Evolutionary conservation across 2,329 filamentous ascomycete genomes (phyloP).

Genomic region (Aurifilum marmelostoma): DNA sequence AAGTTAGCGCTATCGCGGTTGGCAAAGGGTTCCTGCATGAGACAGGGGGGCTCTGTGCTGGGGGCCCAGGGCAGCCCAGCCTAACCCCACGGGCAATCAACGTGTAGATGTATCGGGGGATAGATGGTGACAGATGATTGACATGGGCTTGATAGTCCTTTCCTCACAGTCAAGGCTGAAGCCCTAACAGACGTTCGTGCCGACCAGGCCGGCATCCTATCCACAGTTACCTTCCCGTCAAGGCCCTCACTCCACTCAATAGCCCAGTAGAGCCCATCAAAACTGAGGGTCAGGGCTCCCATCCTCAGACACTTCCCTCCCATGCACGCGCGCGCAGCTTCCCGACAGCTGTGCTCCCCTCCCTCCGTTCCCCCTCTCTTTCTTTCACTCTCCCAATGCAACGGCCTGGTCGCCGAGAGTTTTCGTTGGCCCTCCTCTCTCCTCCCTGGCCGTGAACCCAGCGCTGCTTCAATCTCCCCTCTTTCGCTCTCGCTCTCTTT

Average conservation of each 20-base stretch:
- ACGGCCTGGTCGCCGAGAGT: background rate
- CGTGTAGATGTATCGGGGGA: background rate
- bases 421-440: constrained; percentile 4
- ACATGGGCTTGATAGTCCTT: background rate
- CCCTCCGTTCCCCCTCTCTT: background rate
- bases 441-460: background rate
- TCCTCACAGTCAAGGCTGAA: no score
- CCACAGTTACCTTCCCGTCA: constrained; percentile 1
- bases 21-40: constrained; percentile 28
- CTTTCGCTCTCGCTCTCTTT: background rate
- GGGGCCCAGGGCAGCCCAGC: background rate
- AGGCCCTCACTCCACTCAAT: background rate
- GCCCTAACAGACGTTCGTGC: background rate
- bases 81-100: constrained; percentile 10
- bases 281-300: background rate
- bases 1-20: constrained; percentile 24
- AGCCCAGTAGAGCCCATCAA: background rate
- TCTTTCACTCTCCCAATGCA: background rate
- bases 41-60: constrained; percentile 13
- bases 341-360: background rate
- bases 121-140: background rate
- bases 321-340: constrained; percentile 2
- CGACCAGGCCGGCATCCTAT: background rate
- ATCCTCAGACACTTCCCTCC: constrained; percentile 11
- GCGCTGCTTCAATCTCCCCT: background rate